Conservation (phyloP, 306 rosid genomes). For the Trichosanthes truncata region DNA sequence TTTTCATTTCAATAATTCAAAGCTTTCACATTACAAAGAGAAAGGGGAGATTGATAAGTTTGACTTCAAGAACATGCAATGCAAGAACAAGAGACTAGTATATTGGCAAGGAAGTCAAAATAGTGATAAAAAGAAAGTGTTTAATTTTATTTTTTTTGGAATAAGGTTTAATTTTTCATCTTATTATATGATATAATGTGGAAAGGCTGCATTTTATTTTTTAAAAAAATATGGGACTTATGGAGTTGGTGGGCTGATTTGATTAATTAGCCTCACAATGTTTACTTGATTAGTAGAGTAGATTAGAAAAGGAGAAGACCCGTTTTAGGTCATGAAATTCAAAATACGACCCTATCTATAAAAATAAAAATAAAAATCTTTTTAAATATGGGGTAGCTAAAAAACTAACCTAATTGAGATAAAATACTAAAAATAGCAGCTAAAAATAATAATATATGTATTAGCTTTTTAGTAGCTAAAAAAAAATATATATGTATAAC, state of each 20-base stretch:
- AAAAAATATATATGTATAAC: no score
- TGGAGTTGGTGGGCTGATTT: not conserved
- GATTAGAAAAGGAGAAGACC: not conserved
- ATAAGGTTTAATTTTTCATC: not conserved
- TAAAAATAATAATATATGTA: no score
- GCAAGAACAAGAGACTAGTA: not conserved
- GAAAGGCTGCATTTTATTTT: not conserved
- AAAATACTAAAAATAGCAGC: no score
- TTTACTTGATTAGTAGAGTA: not conserved
- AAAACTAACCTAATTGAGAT: not conserved
- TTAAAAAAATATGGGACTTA: not conserved
- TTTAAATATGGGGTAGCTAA: not conserved
- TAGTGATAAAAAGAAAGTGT: not conserved
- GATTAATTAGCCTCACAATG: not conserved
- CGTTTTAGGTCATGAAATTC: not conserved
- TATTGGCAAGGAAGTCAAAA: constrained; percentile 2
- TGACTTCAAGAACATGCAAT: constrained; percentile 1
- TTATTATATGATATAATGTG: not conserved
- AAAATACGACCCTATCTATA: not conserved
- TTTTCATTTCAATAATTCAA: not conserved
- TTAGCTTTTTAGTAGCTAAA: no score
- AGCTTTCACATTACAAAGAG: constrained; percentile 3
- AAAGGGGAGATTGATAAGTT: not conserved
- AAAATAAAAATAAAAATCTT: not conserved
- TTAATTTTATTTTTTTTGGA: not conserved